Percentiles rank a stretch among this genome's conserved stretches.
Evolutionary conservation across 805 yeast species (phyloP).

Genomic region (Cyberlindnera euphorbiae): DNA sequence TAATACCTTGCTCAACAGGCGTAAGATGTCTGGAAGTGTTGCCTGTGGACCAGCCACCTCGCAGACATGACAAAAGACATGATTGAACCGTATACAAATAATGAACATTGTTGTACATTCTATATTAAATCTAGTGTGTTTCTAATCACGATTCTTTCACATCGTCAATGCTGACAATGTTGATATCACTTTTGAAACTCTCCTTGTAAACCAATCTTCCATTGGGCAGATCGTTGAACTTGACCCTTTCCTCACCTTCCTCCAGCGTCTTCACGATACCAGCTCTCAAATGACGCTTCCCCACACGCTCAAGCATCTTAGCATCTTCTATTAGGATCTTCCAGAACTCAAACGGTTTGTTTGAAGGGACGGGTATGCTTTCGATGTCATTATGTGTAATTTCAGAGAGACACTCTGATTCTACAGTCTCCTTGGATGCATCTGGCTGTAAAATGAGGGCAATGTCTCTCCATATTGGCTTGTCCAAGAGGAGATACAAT

Average conservation of each 20-base stretch:
- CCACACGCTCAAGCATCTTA: constrained; percentile 52
- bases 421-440: neutral
- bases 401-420: too few relatives aligned
- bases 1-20: constrained; percentile 25
- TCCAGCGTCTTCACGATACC: constrained; percentile 44
- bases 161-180: constrained; percentile 25
- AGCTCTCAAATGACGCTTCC: constrained; percentile 58
- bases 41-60: constrained; percentile 14
- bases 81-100: too few relatives aligned
- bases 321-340: constrained; percentile 43
- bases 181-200: constrained; percentile 24
- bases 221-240: constrained; percentile 58
- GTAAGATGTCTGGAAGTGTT: constrained; percentile 19
- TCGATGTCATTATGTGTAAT: neutral
- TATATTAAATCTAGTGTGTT: neutral
- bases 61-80: too few relatives aligned
- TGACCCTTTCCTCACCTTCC: constrained; percentile 48
- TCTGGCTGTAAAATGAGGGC: constrained; percentile 29
- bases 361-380: constrained; percentile 15
- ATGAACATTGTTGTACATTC: too few relatives aligned
- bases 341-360: constrained; percentile 41
- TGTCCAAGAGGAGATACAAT: constrained; percentile 56
- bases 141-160: constrained; percentile 11
- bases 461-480: constrained; percentile 56
- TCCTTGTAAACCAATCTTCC: constrained; percentile 35